phyloP scores from a whole-genome alignment of 2,329 filamentous ascomycete genomes.

The Dryadomyces quercivorus region DNA sequence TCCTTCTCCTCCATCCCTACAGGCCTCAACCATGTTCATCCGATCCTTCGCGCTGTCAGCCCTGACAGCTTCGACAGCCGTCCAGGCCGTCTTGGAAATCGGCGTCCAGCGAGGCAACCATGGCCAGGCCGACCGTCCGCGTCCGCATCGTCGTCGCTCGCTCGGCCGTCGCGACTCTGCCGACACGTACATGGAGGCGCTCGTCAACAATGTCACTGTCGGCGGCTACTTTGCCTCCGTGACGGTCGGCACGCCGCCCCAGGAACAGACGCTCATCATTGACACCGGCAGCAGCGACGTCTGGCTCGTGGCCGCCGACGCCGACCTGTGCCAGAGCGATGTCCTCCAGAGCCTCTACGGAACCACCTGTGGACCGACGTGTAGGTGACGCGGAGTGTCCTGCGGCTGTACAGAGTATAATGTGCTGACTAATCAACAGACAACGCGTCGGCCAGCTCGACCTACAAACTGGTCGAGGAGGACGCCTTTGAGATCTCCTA shows the following conservation, averaged over 20 bases:
- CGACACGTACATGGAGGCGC: conserved; percentile 21
- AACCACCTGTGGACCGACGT: conserved; percentile 26
- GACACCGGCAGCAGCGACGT: conserved; percentile 54
- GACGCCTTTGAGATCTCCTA: conserved; percentile 48
- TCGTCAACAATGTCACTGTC: conserved; percentile 41
- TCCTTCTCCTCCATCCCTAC: not conserved
- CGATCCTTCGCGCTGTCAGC: not conserved
- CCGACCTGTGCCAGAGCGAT: conserved; percentile 26
- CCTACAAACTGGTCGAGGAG: conserved; percentile 29
- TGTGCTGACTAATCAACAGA: conserved; percentile 14
- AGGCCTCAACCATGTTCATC: not conserved
- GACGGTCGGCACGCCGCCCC: conserved; percentile 45
- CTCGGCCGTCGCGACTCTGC: conserved; percentile 7
- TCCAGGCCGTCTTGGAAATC: conserved; percentile 11
- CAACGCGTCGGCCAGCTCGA: conserved; percentile 32
- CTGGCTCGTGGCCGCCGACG: conserved; percentile 35
- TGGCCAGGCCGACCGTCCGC: conserved; percentile 6
- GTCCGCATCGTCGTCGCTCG: conserved; percentile 7
- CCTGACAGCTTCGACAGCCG: conserved; percentile 3
- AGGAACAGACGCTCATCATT: conserved; percentile 40
- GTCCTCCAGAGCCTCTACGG: conserved; percentile 22
- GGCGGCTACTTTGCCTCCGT: conserved; percentile 46
- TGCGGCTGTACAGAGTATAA: too few species aligned
- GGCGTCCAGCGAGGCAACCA: conserved; percentile 9
- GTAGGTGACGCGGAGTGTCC: conserved; percentile 24